Percentiles rank a stretch among this genome's conserved stretches.
These are phyloP conservation scores for Claviceps africana DNA, from an alignment of 2,329 filamentous ascomycete genomes.

Conservation along the genomic window DNA sequence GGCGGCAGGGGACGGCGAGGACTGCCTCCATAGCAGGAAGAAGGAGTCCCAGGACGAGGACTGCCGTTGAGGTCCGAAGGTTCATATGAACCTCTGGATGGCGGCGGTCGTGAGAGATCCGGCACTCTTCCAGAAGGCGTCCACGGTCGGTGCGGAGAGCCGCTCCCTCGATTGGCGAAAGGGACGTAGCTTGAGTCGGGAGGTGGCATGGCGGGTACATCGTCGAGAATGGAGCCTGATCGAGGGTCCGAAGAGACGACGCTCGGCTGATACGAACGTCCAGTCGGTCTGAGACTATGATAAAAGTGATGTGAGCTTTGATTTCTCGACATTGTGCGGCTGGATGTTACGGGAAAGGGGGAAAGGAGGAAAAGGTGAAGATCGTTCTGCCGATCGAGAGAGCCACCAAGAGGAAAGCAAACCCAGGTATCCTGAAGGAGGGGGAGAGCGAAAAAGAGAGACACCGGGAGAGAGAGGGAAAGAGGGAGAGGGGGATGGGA, in stretches of 20 bases:
- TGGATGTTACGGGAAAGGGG: slow-evolving; percentile 19
- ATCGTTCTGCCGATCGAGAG: too few relatives aligned
- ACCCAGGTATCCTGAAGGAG: too few relatives aligned
- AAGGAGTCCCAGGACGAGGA: slow-evolving; percentile 79
- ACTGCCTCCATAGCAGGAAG: slow-evolving; percentile 76
- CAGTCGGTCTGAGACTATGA: slow-evolving; percentile 26
- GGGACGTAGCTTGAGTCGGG: slow-evolving; percentile 50
- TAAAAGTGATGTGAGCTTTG: slow-evolving; percentile 26
- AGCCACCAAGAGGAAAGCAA: too few relatives aligned
- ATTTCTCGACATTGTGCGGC: neutral
- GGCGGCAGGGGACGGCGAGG: slow-evolving; percentile 77
- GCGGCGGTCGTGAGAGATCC: slow-evolving; percentile 59
- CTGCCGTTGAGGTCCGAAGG: slow-evolving; percentile 79
- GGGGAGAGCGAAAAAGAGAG: too few relatives aligned
- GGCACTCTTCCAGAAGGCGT: slow-evolving; percentile 35
- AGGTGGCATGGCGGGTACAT: slow-evolving; percentile 44
- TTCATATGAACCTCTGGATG: slow-evolving; percentile 63
- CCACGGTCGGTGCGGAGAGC: slow-evolving; percentile 44
- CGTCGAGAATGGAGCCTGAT: slow-evolving; percentile 38
- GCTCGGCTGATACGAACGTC: slow-evolving; percentile 39
- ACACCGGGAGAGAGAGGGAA: neutral
- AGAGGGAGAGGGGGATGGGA: too few relatives aligned
- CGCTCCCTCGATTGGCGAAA: slow-evolving; percentile 32
- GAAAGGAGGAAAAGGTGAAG: slow-evolving; percentile 15
- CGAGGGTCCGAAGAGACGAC: slow-evolving; percentile 32